These are phyloP conservation scores for Kwoniella dendrophila DNA, from an alignment of 768 basidiomycete genomes.

Conservation along the genomic window DNA sequence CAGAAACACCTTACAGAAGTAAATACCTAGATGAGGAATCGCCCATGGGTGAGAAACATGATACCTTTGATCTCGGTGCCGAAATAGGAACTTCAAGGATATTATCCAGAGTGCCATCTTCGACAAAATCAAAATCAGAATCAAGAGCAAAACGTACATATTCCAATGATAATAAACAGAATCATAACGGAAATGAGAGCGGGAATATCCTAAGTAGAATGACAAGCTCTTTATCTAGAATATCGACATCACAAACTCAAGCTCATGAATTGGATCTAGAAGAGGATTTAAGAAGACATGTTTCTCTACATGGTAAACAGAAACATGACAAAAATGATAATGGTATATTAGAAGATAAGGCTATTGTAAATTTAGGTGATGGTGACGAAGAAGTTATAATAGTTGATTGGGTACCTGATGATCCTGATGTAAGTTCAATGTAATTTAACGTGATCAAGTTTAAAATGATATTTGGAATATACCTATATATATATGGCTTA, in stretches of 20 bases:
- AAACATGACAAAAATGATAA: slow-evolving; percentile 3
- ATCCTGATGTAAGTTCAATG: slow-evolving; percentile 49
- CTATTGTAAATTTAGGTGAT: slow-evolving; percentile 34
- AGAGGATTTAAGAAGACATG: slow-evolving; percentile 19
- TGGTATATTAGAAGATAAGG: slow-evolving; percentile 26
- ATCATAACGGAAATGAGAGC: no score
- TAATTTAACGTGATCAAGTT: no score
- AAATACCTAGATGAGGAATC: slow-evolving; percentile 16
- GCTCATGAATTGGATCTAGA: no score
- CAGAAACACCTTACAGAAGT: slow-evolving; percentile 11
- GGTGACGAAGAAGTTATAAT: slow-evolving; percentile 47
- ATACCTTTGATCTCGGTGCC: slow-evolving; percentile 15
- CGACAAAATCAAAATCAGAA: no score
- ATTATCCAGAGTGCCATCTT: no score
- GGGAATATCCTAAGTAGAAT: slow-evolving; percentile 4
- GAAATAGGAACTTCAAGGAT: no score
- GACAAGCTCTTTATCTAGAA: slow-evolving; percentile 12
- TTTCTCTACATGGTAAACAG: slow-evolving; percentile 12
- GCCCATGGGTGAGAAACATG: slow-evolving; percentile 6
- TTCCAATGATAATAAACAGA: no score
- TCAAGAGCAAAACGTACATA: no score
- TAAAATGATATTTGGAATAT: no score
- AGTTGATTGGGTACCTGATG: slow-evolving; percentile 47
- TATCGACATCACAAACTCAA: slow-evolving; percentile 15
- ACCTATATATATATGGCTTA: no score